Evolutionary conservation across 805 yeast genomes (phyloP), one percentile per base, ranked within the genome.

Genomic region (Candida namnaoensis): DNA sequence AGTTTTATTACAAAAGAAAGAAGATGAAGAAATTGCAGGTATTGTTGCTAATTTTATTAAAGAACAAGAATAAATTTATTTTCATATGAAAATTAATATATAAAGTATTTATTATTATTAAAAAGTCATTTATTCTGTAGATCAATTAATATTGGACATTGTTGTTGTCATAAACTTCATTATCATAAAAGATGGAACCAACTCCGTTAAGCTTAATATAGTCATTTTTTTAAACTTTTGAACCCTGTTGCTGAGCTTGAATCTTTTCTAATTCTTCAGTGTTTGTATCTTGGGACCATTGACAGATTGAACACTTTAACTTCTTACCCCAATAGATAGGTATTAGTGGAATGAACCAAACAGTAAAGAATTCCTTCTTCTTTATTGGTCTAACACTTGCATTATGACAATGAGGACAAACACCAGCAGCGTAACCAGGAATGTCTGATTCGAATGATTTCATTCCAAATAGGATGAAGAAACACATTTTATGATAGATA

Each of bases 351-450:
- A 76, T 60, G 49, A 73, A 76, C 64, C 74, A 76, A 9, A 76
- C 40, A 0, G 79, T 65, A 33, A 78, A 65, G 52, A 76, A 72
- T 49, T 76, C 74, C 47, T 68, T 70, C 37, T 77, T 63, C 46
- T 76, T 69, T 9, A 75, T 62, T 0, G 81, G 76, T 40, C 61
- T 56, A 4, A 76, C 83, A 26, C 75, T 63, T 43, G 65, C 64
- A 52, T 78, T 78, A 50, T 76, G 80, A 47, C 85, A 78, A 45
- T 74, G 68, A 15, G 79, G 77, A 51, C 85, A 78, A 44, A 68
- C 70, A 6, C 53, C 44, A 24, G 46, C 43, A 3, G 59, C 59
- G 32, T 53, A 47, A 5, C 52, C 52, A 7, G 52, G 53, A 6
- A 47, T 38, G 26, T 34, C 23, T 9, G 30, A 25, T 15, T 62